Evolutionary conservation across 257 asterid species (phyloP), one percentile per base, ranked within the genome.

Genomic region (Anisodus acutangulus): DNA sequence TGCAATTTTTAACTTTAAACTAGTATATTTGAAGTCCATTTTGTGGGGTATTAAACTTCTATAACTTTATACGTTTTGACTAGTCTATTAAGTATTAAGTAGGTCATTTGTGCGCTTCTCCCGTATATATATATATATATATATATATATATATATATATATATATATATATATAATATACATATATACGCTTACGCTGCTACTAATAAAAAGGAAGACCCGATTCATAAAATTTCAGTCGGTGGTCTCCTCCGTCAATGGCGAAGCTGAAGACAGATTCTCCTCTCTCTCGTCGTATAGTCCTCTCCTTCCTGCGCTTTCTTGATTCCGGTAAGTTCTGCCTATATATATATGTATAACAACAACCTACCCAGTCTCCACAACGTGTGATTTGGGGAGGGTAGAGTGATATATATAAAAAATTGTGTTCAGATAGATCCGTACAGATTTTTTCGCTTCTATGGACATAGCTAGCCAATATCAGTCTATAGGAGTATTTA

Each of bases 261-360:
- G 89, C 94, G 95, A 90, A 63, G 68, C 86, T 91, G 85, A 91
- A 84, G 80, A 89, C 93, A 35, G 98, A 92, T 85, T 90, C 94
- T 87, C 97, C 95, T 57, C 82, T 94, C 87, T 92, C 95, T 71
- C 96, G 91, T 76, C 98, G 97, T 83, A 93, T 94, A 90, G 97
- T 89, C 37, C 86, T 86, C 83, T 91, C 98, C 37, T 91, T 94
- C 87, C 86, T 94, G 84, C 91, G 85, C 53, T 94, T 94, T 87
- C 97, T 94, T 86, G 86, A 87, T 84, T 88, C 95, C 62, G 96
- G 98, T 94, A 84, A 63, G 22, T 4, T 47, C n/a, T 53, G 9
- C 64, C 80, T 8, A 9, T 64, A 22, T 11, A 19, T 13, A 3
- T 85, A 41, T 41, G 45, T 76, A 11, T 16, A 19, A 66, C 16